Base-by-base conservation (phyloP, 805 yeast species). In the Candida adriatica region DNA sequence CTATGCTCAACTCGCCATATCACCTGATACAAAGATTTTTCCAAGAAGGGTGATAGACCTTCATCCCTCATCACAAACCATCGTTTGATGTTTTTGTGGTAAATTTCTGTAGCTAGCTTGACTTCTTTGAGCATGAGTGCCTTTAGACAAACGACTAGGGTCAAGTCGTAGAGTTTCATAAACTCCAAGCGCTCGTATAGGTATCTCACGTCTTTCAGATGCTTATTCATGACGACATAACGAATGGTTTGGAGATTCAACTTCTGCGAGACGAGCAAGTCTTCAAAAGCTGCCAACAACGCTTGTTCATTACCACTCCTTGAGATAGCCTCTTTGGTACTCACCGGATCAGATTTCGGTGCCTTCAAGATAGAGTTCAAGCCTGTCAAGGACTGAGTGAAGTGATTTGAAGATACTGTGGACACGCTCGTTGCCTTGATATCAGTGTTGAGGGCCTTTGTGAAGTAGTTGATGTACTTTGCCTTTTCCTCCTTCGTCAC, bases 361-460 rank as follows among this genome's bases (percentile, higher is more conserved):
- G 11, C 38, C 15, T 27, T 35, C 26, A 36, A 13, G 18, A 34
- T 26, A 13, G 39, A 33, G 18, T 31, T 43, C 24, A 45, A 26
- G 8, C 47, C 49, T 13, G 34, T 14, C 21, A 45, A 14, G 13
- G 49, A 45, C 26, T 45, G 49, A 6, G 35, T 27, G 25, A 39
- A 41, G 24, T 38, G 46, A 5, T 20, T 26, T 21, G 26, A 18
- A 3, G 29, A 24, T n/a, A 30, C 29, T 6, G 18, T 19, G 2
- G 34, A 13, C n/a, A 26, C 18, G 4, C 27, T 19, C 5, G 35
- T 19, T 3, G 29, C 30, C 15, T 34, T 37, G 22, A 42, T 37
- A 13, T 42, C 41, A 6, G 36, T 10, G 28, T 44, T 44, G 15
- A 44, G 21, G 4, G 40, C 44, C 13, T 19, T 19, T 5, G 48